Conservation (phyloP, 2,329 filamentous ascomycete species). For the Beauveria sp. region DNA sequence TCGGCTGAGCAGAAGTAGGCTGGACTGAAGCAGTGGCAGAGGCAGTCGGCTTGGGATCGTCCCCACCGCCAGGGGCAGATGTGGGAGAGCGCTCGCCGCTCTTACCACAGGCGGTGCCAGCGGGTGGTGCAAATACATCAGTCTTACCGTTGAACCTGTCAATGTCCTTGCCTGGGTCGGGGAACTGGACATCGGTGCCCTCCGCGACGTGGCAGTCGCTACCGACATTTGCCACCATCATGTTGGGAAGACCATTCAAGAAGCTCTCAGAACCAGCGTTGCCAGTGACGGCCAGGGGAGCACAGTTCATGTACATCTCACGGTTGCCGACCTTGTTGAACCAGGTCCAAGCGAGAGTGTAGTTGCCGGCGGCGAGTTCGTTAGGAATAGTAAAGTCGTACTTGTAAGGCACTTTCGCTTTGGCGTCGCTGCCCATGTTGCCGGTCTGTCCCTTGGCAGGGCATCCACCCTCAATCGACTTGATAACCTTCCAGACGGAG, state of each 20-base stretch:
- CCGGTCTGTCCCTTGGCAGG: conserved; percentile 51
- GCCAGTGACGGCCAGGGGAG: conserved; percentile 59
- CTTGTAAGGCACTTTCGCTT: conserved; percentile 37
- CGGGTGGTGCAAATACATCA: conserved; percentile 24
- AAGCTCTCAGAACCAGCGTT: conserved; percentile 39
- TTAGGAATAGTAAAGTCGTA: conserved; percentile 67
- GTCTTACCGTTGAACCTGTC: conserved; percentile 37
- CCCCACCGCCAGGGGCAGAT: conserved; percentile 12
- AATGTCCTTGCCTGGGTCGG: conserved; percentile 52
- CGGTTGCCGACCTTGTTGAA: conserved; percentile 88
- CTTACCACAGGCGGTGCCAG: conserved; percentile 16
- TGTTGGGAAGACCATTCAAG: conserved; percentile 57
- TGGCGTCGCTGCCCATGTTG: conserved; percentile 47
- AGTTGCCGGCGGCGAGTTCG: conserved; percentile 66
- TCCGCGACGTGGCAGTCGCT: conserved; percentile 52
- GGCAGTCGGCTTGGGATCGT: conserved; percentile 13
- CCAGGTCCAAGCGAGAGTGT: conserved; percentile 88
- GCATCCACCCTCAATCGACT: conserved; percentile 81
- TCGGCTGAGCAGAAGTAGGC: not conserved
- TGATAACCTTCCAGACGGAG: conserved; percentile 79
- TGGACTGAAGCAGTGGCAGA: conserved; percentile 6
- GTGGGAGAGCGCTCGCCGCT: conserved; percentile 18
- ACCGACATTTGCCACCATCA: conserved; percentile 63
- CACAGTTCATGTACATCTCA: conserved; percentile 98
- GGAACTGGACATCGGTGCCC: conserved; percentile 53